Base-by-base conservation (phyloP, 2,329 filamentous ascomycete species). In the Apiospora koreana region DNA sequence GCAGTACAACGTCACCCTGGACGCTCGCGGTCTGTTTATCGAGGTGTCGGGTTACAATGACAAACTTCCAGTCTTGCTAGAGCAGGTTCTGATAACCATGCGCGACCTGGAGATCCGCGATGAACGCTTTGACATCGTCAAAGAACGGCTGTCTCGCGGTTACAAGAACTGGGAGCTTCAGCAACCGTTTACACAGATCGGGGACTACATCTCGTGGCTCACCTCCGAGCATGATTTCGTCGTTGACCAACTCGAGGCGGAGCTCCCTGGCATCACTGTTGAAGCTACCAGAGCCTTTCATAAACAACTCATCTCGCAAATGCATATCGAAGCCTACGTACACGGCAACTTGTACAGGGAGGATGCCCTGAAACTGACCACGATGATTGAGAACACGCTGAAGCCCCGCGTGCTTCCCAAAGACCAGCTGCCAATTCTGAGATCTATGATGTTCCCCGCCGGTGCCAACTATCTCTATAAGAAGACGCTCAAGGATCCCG, bases 261-360 rank as follows among this genome's bases (percentile, higher is more conserved):
- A 97, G 79, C 82, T 98, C 28, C 90, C 92, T 12, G 86, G 87
- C 71, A 87, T 98, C 69, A 93, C 92, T 0, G 88, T 89, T 1
- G 90, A 93, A 31, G 92, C 94, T 71, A 89, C 98, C 48, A 88
- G 91, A 66, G 83, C 87, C 8, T 97, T 97, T 83, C 92, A 92
- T 79, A 92, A 92, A 58, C 92, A 96, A 76, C 84, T 97, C 65
- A 86, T 98, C 54, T 87, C 89, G 16, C 94, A 98, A 78, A 87
- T 95, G 74, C 93, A 97, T 76, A 92, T 98, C 73, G 96, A 99
- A 80, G 87, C 94, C 2, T 88, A 97, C 70, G 93, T 92, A 0
- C 95, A 98, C 76, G 96, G 96, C 68, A 99, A 99, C 80, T 80
- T 99, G 69, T 94, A 97, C 85, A 97, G 95, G 82, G 94, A 97